phyloP scores from a whole-genome alignment of 345 rosid species.

The Anacardium occidentale region DNA sequence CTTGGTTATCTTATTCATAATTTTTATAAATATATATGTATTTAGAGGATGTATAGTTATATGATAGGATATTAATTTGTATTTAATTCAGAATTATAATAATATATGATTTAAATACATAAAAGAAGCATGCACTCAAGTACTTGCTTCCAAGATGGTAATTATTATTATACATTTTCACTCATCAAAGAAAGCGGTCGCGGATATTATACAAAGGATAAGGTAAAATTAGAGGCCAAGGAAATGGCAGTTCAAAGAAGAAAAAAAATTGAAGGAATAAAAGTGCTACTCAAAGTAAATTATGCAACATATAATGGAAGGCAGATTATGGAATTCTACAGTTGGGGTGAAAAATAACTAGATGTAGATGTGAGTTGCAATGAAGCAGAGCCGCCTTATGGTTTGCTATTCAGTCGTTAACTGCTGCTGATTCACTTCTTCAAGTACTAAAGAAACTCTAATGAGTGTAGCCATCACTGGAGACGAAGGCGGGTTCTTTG shows the following conservation, averaged over 20 bases:
- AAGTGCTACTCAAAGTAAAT: too few relatives aligned
- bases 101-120: too few relatives aligned
- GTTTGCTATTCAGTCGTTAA: not conserved
- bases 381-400: not conserved
- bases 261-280: not conserved
- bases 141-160: too few relatives aligned
- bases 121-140: too few relatives aligned
- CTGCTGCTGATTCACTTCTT: conserved; percentile 6
- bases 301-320: not conserved
- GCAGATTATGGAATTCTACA: not conserved
- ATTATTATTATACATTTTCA: not conserved
- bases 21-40: too few relatives aligned
- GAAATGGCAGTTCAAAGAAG: not conserved
- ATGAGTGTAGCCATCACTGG: conserved; percentile 7
- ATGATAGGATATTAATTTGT: too few relatives aligned
- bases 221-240: not conserved
- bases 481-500: conserved; percentile 38
- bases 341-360: not conserved
- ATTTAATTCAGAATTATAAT: too few relatives aligned
- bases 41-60: too few relatives aligned
- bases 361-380: conserved; percentile 1
- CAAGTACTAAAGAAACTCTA: not conserved
- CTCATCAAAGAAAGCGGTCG: not conserved
- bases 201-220: not conserved
- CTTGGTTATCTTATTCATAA: too few relatives aligned